Conservation (phyloP, 208 protist species). For the Leishmania gerbilli region DNA sequence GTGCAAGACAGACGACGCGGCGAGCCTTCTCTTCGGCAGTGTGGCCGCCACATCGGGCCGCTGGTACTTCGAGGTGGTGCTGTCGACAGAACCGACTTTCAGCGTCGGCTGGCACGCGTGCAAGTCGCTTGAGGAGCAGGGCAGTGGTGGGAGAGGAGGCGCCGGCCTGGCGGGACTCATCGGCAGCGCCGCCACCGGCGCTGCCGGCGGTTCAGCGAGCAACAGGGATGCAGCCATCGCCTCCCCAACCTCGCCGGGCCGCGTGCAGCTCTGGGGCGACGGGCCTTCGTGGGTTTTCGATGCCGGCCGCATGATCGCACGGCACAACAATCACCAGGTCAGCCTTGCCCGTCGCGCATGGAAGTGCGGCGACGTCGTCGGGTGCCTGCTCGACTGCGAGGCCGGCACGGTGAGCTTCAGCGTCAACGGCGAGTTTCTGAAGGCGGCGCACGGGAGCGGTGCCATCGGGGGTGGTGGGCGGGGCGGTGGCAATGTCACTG, state of each 20-base stretch:
- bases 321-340: conserved; percentile 67
- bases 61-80: conserved; percentile 91
- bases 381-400: conserved; percentile 89
- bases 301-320: conserved; percentile 68
- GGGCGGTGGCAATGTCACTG: conserved; percentile 10
- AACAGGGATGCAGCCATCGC: conserved; percentile 13
- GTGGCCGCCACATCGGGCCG: conserved; percentile 70
- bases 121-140: conserved; percentile 32
- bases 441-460: conserved; percentile 29
- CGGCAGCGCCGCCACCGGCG: background rate
- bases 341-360: conserved; percentile 57
- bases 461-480: conserved; percentile 20
- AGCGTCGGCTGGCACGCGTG: conserved; percentile 62
- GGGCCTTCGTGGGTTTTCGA: conserved; percentile 83
- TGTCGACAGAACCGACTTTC: conserved; percentile 42
- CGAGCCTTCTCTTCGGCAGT: conserved; percentile 62
- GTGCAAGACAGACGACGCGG: conserved; percentile 50
- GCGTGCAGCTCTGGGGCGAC: conserved; percentile 64
- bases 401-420: conserved; percentile 68
- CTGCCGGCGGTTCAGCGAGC: background rate
- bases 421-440: conserved; percentile 69
- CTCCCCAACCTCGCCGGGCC: background rate
- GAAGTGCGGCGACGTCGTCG: conserved; percentile 86
- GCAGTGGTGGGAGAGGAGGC: conserved; percentile 4
- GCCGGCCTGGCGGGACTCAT: background rate